phyloP scores from a whole-genome alignment of 2,329 filamentous ascomycete species.

The Colletotrichum trifolii region DNA sequence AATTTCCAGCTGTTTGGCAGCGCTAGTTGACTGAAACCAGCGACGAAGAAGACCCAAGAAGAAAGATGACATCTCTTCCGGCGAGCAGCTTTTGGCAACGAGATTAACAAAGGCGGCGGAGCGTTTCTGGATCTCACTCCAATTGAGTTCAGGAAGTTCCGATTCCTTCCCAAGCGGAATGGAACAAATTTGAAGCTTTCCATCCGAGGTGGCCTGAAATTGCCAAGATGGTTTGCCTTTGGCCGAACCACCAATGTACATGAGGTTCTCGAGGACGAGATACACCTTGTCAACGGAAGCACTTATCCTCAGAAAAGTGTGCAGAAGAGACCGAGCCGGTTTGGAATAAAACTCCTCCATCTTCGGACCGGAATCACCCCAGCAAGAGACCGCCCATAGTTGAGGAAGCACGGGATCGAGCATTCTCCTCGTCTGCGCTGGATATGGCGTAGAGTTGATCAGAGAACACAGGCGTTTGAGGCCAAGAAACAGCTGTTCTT shows the following conservation, averaged over 20 bases:
- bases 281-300: conserved; percentile 62
- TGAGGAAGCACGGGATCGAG: conserved; percentile 68
- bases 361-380: conserved; percentile 49
- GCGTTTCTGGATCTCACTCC: conserved; percentile 59
- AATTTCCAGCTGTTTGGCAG: conserved; percentile 43
- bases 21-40: conserved; percentile 60
- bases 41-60: conserved; percentile 69
- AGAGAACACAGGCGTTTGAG: conserved; percentile 67
- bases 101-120: conserved; percentile 60
- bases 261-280: conserved; percentile 63
- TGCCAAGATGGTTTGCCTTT: conserved; percentile 58
- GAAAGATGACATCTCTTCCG: conserved; percentile 67
- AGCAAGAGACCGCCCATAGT: conserved; percentile 71
- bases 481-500: conserved; percentile 59
- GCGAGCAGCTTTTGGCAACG: conserved; percentile 60
- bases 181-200: conserved; percentile 63
- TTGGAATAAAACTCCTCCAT: conserved; percentile 53
- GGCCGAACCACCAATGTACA: conserved; percentile 61
- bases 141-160: conserved; percentile 47
- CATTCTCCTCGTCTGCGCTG: conserved; percentile 71
- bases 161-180: conserved; percentile 26
- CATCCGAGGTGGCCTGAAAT: conserved; percentile 58
- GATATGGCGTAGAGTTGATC: conserved; percentile 72
- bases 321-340: conserved; percentile 62
- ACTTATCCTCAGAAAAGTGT: conserved; percentile 67